Evolutionary conservation across 768 basidiomycete genomes (phyloP), one percentile per base, ranked within the genome.

Genomic region (Suillus brevipes): DNA sequence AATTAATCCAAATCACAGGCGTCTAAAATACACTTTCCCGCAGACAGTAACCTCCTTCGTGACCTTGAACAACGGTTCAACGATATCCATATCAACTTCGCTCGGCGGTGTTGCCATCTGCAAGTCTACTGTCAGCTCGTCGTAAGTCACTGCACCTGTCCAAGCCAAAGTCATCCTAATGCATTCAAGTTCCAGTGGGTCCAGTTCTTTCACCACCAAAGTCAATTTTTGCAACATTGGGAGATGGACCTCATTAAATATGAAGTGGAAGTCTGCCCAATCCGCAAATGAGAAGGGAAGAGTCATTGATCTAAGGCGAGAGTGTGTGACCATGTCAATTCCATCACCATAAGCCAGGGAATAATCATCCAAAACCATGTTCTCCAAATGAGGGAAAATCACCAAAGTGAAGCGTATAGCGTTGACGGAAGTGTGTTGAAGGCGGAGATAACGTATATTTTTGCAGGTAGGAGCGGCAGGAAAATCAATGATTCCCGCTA

Each of bases 181-280:
- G 37, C 57, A 40, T 25, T 58, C 37, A 18, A 58, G 16, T 40
- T 38, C 37, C 2, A 25, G 57, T 25, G 38, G 18, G 18, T 25
- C 18, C 6, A 38, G 38, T 18, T 40, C 16, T 38, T 16, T 23
- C 23, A 58, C 25, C 2, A 40, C 37, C 10, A 58, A 37, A 10
- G 57, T 58, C 57, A 58, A 40, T 57, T 37, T 38, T 23, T 25
- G 56, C 23, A 57, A 38, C 56, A 57, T 18, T 8, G 56, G 56
- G 4, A 57, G 36, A 37, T 37, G 37, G n/a, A 57, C 23, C 12
- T n/a, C 56, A 57, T 37, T 14, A 8, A 57, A 8, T 25, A 57
- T n/a, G n/a, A n/a, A n/a, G n/a, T n/a, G n/a, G n/a, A n/a, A n/a
- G n/a, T n/a, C n/a, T n/a, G n/a, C n/a, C n/a, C n/a, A n/a, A n/a